phyloP scores from a whole-genome alignment of 768 basidiomycete genomes.

The Chalciporus sphaerocephalus region DNA sequence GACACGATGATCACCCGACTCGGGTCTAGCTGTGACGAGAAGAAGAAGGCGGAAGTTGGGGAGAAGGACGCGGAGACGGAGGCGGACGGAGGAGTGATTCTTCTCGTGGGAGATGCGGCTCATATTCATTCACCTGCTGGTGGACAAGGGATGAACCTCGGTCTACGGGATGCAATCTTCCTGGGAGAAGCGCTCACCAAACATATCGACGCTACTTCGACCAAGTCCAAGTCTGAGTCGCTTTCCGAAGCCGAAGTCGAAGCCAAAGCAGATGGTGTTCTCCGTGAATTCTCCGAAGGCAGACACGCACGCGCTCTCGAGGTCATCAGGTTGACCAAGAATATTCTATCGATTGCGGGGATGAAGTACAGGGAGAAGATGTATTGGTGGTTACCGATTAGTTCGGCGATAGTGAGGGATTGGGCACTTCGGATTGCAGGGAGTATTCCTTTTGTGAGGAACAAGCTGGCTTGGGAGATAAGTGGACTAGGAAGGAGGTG shows the following conservation, averaged over 20 bases:
- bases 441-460: conserved; percentile 13
- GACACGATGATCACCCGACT: conserved; percentile 34
- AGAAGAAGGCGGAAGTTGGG: neutral
- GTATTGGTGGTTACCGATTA: conserved; percentile 20
- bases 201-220: conserved; percentile 23
- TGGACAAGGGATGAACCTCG: conserved; percentile 54
- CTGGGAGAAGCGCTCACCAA: conserved; percentile 38
- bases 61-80: neutral
- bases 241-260: conserved; percentile 24
- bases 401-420: conserved; percentile 23
- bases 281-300: conserved; percentile 32
- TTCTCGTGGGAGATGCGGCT: conserved; percentile 42
- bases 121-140: conserved; percentile 49
- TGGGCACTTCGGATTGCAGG: conserved; percentile 17
- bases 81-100: conserved; percentile 7
- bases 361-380: conserved; percentile 12
- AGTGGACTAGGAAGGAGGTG: conserved; percentile 19
- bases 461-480: conserved; percentile 11
- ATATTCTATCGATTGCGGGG: conserved; percentile 22
- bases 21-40: neutral
- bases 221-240: no score
- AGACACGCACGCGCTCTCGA: conserved; percentile 37
- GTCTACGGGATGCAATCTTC: conserved; percentile 45
- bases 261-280: no score
- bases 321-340: conserved; percentile 39